These are phyloP conservation scores for Phellopilus nigrolimitatus DNA, from an alignment of 1,284 basidiomycete species.

Conservation along the genomic window DNA sequence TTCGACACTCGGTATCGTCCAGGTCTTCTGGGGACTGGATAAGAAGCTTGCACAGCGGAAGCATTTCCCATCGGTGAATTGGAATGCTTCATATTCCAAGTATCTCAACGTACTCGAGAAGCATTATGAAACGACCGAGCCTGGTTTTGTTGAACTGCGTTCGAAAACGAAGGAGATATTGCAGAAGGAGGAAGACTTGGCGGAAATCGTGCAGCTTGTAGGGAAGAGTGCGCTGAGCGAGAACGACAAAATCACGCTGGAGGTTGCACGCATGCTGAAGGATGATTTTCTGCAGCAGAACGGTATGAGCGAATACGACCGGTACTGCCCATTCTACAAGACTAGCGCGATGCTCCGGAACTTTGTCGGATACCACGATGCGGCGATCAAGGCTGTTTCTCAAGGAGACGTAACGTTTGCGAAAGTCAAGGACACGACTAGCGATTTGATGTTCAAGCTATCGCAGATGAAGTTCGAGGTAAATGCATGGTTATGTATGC, in stretches of 20 bases:
- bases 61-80: constrained; percentile 99
- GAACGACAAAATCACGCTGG: constrained; percentile 97
- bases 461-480: constrained; percentile 99
- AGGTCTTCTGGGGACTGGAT: constrained; percentile 97
- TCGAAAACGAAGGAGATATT: constrained; percentile 93
- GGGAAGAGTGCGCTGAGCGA: constrained; percentile 98
- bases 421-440: constrained; percentile 84
- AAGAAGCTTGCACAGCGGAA: constrained; percentile 97
- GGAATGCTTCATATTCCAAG: constrained; percentile 98
- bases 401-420: constrained; percentile 89
- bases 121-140: constrained; percentile 87
- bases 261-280: constrained; percentile 96
- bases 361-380: constrained; percentile 93
- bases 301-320: constrained; percentile 97
- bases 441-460: constrained; percentile 91
- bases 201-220: constrained; percentile 98
- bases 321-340: constrained; percentile 99
- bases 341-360: constrained; percentile 94
- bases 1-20: constrained; percentile 96
- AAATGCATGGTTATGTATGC: constrained; percentile 23
- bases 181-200: constrained; percentile 97
- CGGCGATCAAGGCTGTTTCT: constrained; percentile 80
- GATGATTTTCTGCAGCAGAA: constrained; percentile 99
- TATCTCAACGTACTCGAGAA: constrained; percentile 95
- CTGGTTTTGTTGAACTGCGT: constrained; percentile 91